Conservation (phyloP, 768 basidiomycete species). For the Mycena maculata region DNA sequence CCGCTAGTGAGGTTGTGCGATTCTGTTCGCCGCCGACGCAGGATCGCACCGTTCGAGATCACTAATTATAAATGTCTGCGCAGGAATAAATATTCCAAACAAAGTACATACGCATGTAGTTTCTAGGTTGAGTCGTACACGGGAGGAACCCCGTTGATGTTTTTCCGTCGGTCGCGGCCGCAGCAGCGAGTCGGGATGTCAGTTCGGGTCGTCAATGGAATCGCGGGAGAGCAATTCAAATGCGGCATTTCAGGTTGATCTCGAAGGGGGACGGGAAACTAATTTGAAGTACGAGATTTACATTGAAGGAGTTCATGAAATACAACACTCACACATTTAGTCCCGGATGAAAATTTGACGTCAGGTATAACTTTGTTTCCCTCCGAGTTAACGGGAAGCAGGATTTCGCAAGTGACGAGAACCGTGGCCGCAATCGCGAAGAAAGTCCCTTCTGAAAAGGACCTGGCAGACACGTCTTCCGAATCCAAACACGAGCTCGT, state of each 20-base stretch:
- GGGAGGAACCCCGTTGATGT: too few relatives aligned
- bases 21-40: too few relatives aligned
- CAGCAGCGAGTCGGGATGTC: too few relatives aligned
- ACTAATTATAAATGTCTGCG: too few relatives aligned
- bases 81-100: too few relatives aligned
- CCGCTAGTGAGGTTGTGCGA: too few relatives aligned
- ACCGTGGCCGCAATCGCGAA: slow-evolving; percentile 21
- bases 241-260: neutral
- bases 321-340: neutral
- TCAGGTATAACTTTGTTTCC: slow-evolving; percentile 11
- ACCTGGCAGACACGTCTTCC: slow-evolving; percentile 30
- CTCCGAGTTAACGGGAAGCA: neutral
- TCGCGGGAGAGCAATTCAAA: neutral
- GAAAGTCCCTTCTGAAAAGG: slow-evolving; percentile 12
- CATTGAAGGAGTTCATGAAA: neutral
- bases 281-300: neutral
- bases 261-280: slow-evolving; percentile 4
- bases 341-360: neutral
- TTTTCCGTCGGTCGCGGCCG: too few relatives aligned
- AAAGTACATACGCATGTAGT: too few relatives aligned
- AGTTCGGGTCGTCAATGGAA: neutral
- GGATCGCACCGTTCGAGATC: too few relatives aligned
- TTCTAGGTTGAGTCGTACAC: too few relatives aligned
- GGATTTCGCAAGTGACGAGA: slow-evolving; percentile 23
- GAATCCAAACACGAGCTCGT: slow-evolving; percentile 32